Evolutionary conservation across 2,329 filamentous ascomycete species (phyloP), one percentile per base, ranked within the genome.

Genomic region (Colletotrichum agaves): DNA sequence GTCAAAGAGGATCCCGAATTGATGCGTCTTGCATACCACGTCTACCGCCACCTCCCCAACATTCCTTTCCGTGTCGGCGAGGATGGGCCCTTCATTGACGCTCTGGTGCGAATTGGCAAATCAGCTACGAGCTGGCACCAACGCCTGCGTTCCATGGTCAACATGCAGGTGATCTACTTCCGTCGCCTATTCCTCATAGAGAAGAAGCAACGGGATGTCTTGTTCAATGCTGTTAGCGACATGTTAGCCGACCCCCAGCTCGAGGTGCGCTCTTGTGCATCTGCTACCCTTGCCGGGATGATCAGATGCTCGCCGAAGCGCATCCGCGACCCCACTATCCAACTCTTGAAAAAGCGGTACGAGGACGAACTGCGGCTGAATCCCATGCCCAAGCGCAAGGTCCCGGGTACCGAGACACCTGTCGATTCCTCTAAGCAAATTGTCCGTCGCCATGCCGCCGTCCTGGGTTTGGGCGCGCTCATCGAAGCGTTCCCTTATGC

Each of bases 131-230:
- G 93, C 63, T 99, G 96, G 96, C 96, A 99, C 79, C 96, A 99
- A 81, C 92, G 96, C 52, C 86, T 99, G 43, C 90, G 97, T 27
- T 93, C 97, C 47, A 88, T 99, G 72, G 94, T 99, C 81, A 98
- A 98, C 80, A 98, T 99, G 85, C 97, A 99, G 75, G 95, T 98
- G 71, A 91, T 99, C 73, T 99, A 98, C 83, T 99, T 98, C 88
- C 91, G 96, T 57, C 92, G 95, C 27, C 87, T 99, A 41, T 99
- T 99, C 84, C 83, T 98, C 31, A 92, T 97, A 72, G 87, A 89
- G 35, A 83, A 87, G 6, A 81, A 86, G 7, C 91, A 97, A 77
- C 92, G 96, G 61, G 87, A 93, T 73, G 87, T 88, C 37, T 87
- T 99, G 15, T 97, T 98, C 76, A 90, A 91, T 49, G 97, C 94